Conservation (phyloP, 1,139 yeast genomes). For the Candida sp. region DNA sequence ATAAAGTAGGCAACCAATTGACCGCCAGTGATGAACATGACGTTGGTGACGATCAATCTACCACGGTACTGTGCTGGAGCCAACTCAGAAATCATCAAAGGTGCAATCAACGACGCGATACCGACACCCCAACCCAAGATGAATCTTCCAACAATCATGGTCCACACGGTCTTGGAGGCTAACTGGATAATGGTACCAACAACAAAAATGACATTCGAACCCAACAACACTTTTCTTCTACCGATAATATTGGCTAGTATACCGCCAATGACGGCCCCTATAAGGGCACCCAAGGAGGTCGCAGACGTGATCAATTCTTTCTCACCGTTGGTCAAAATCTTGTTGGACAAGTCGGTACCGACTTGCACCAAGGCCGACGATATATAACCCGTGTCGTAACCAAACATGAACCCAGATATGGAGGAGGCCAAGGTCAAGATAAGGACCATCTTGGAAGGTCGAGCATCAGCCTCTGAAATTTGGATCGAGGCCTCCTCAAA, state of each 20-base stretch:
- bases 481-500: slow-evolving; percentile 9
- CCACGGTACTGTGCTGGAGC: slow-evolving; percentile 96
- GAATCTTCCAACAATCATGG: slow-evolving; percentile 90
- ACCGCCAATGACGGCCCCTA: slow-evolving; percentile 82
- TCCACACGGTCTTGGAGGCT: slow-evolving; percentile 81
- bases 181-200: slow-evolving; percentile 87
- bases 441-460: slow-evolving; percentile 68
- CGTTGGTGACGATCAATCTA: slow-evolving; percentile 71
- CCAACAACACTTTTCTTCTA: slow-evolving; percentile 78
- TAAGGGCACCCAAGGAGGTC: slow-evolving; percentile 89
- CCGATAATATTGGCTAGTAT: slow-evolving; percentile 81
- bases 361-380: slow-evolving; percentile 90
- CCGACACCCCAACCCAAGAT: slow-evolving; percentile 98
- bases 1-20: slow-evolving; percentile 91
- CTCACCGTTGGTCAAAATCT: slow-evolving; percentile 67
- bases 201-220: slow-evolving; percentile 78
- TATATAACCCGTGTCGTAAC: slow-evolving; percentile 96
- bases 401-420: slow-evolving; percentile 95
- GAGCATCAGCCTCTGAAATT: slow-evolving; percentile 28
- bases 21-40: slow-evolving; percentile 85
- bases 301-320: slow-evolving; percentile 95
- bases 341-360: slow-evolving; percentile 67
- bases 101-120: slow-evolving; percentile 88
- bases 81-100: slow-evolving; percentile 87
- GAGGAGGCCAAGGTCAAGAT: slow-evolving; percentile 80